phyloP scores from a whole-genome alignment of 148 eudicot genomes.

The Vaccinium corymbosum region DNA sequence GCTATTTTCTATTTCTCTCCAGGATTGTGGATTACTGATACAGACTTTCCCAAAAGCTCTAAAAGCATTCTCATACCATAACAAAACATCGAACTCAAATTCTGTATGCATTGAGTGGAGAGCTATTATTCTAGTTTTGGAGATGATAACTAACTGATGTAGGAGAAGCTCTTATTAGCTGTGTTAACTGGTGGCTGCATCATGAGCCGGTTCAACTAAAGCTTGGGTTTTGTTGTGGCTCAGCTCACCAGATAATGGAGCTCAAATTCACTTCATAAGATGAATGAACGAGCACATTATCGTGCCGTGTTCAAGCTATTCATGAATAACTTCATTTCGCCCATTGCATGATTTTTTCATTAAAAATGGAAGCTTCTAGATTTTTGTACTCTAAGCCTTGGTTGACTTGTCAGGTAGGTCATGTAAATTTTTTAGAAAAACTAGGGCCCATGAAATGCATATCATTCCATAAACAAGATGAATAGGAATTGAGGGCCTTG shows the following conservation, averaged over 20 bases:
- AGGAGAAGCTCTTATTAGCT: background rate
- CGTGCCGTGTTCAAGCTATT: background rate
- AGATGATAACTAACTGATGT: background rate
- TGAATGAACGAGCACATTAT: background rate
- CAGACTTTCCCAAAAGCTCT: background rate
- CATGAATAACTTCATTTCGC: conserved; percentile 1
- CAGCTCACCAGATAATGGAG: background rate
- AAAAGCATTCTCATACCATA: background rate
- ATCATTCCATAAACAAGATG: conserved; percentile 84
- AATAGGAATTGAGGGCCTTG: conserved; percentile 80
- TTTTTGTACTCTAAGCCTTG: background rate
- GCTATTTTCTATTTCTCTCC: background rate
- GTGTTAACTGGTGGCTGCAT: background rate
- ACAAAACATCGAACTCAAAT: background rate
- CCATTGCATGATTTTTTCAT: background rate
- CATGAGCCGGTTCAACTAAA: background rate
- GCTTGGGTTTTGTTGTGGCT: conserved; percentile 8
- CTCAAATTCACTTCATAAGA: background rate
- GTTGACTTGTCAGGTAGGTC: background rate
- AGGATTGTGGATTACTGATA: background rate
- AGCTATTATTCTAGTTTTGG: background rate
- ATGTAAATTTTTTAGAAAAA: background rate
- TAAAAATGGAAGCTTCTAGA: background rate
- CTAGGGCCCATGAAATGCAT: conserved; percentile 95
- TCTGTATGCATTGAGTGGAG: background rate